A percentile compares a stretch with the other conserved stretches of the same genome.
phyloP scores from a whole-genome alignment of 768 basidiomycete species.

The Gloeostereum incarnatum region DNA sequence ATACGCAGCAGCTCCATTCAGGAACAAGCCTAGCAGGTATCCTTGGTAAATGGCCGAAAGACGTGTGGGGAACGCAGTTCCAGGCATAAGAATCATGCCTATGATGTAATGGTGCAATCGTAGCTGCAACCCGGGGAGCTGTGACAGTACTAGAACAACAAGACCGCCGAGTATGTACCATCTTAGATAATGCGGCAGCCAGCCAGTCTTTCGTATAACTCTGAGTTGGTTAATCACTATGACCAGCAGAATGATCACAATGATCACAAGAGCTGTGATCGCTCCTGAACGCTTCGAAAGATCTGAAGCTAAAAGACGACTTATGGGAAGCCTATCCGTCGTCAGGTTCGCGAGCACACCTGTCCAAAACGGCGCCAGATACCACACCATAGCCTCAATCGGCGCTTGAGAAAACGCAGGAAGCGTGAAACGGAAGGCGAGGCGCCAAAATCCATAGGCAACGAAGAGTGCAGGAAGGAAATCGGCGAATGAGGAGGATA shows the following conservation, averaged over 20 bases:
- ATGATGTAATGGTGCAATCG: constrained; percentile 81
- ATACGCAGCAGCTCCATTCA: constrained; percentile 73
- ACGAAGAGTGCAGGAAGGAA: constrained; percentile 78
- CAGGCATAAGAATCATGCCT: constrained; percentile 65
- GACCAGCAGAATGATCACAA: constrained; percentile 49
- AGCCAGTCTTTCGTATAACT: constrained; percentile 80
- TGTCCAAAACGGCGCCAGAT: constrained; percentile 71
- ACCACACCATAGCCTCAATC: constrained; percentile 66
- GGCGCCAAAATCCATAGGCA: constrained; percentile 70
- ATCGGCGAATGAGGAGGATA: constrained; percentile 63
- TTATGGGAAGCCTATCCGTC: constrained; percentile 63
- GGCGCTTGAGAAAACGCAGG: constrained; percentile 61
- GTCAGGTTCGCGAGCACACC: constrained; percentile 71
- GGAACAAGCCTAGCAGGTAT: constrained; percentile 73
- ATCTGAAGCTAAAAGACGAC: constrained; percentile 64
- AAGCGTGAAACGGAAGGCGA: constrained; percentile 65
- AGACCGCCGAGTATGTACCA: constrained; percentile 69
- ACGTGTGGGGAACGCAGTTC: constrained; percentile 75
- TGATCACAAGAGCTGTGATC: constrained; percentile 57
- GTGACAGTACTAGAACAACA: constrained; percentile 53
- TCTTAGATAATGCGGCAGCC: constrained; percentile 64
- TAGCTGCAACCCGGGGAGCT: constrained; percentile 59
- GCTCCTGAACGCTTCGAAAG: constrained; percentile 58
- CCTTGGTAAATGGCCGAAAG: constrained; percentile 75
- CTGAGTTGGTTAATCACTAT: constrained; percentile 67